These are phyloP conservation scores for Cyberlindnera xylosilytica DNA, from an alignment of 805 yeast species.

Conservation along the genomic window DNA sequence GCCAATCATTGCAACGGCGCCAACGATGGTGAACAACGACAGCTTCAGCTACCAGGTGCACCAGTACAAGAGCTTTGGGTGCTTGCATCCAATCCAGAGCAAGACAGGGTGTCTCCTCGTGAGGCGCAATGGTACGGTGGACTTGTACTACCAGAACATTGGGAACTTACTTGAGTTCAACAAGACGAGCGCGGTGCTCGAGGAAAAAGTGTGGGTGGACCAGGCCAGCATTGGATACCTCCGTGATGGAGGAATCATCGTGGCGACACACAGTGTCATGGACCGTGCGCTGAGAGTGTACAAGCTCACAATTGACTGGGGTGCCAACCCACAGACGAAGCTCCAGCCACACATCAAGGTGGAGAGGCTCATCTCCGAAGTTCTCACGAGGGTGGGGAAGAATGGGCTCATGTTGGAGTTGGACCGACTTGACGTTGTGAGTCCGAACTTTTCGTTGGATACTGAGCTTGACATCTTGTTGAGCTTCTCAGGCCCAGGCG, in stretches of 20 bases:
- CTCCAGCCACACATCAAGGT: constrained; percentile 39
- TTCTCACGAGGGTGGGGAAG: constrained; percentile 23
- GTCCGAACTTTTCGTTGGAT: constrained; percentile 41
- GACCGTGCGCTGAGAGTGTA: constrained; percentile 40
- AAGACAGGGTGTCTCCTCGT: constrained; percentile 71
- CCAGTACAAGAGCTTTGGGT: constrained; percentile 58
- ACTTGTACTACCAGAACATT: constrained; percentile 51
- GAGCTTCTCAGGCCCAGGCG: constrained; percentile 32
- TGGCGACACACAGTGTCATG: constrained; percentile 39
- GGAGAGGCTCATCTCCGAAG: constrained; percentile 30
- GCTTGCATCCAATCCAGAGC: constrained; percentile 62
- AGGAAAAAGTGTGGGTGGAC: constrained; percentile 28
- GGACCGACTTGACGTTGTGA: constrained; percentile 39
- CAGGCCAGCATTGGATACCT: constrained; percentile 51
- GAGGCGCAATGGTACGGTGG: constrained; percentile 58
- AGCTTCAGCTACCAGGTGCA: constrained; percentile 53
- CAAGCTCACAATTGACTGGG: constrained; percentile 52
- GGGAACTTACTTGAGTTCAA: constrained; percentile 59
- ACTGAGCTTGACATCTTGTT: constrained; percentile 46
- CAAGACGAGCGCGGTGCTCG: constrained; percentile 33
- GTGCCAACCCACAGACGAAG: constrained; percentile 37
- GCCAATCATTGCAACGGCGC: constrained; percentile 55
- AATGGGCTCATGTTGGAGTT: constrained; percentile 30
- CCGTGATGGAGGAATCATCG: constrained; percentile 42
- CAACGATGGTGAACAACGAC: constrained; percentile 42